Evolutionary conservation across 768 basidiomycete species (phyloP).

Genomic region (Mycena crocata): DNA sequence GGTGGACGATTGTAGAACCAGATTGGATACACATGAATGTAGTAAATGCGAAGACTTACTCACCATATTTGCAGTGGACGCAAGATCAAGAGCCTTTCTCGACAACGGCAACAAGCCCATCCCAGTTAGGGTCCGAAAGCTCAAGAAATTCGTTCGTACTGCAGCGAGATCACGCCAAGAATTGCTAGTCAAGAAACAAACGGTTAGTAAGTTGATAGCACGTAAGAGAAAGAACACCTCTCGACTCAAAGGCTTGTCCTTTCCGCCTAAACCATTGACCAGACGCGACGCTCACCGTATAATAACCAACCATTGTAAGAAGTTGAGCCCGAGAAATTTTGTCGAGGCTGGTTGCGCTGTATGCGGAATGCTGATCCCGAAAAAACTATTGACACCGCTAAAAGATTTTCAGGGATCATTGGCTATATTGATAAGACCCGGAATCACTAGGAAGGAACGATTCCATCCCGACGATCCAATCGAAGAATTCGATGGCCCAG

Average conservation of each 20-base stretch:
- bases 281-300: background rate
- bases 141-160: no score
- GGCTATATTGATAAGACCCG: background rate
- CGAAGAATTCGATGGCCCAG: constrained; percentile 2
- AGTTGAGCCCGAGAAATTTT: background rate
- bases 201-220: no score
- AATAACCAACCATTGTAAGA: background rate
- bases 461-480: background rate
- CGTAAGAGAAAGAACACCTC: no score
- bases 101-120: no score
- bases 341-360: background rate
- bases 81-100: no score
- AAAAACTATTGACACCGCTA: background rate
- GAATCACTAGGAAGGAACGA: background rate
- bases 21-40: background rate
- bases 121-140: no score
- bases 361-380: background rate
- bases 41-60: background rate
- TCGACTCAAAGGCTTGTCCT: no score
- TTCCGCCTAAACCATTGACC: no score
- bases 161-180: no score
- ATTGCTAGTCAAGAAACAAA: no score
- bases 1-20: background rate
- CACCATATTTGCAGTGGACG: background rate
- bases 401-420: background rate